These are phyloP conservation scores for Sclerotinia sclerotiorum DNA, from an alignment of 2,329 filamentous ascomycete genomes.

Conservation along the genomic window DNA sequence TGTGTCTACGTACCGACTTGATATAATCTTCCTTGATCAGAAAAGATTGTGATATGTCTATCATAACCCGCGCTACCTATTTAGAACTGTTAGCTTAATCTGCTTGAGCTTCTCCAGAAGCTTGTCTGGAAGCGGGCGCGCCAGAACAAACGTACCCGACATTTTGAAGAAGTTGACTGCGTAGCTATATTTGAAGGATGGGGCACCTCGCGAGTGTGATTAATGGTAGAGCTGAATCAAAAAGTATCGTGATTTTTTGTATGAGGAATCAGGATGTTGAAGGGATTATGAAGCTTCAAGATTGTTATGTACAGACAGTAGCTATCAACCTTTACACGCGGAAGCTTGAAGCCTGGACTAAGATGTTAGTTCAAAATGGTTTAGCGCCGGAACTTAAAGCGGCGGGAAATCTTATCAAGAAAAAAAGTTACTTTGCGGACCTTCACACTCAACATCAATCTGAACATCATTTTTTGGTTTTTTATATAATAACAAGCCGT, in stretches of 20 bases:
- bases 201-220: background rate
- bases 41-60: conserved; percentile 99
- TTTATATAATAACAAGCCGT: background rate
- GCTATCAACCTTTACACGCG: conserved; percentile 22
- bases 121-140: conserved; percentile 22
- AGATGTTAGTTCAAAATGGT: conserved; percentile 15
- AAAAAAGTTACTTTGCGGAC: conserved; percentile 22
- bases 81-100: conserved; percentile 34
- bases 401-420: conserved; percentile 21
- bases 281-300: conserved; percentile 19
- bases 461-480: conserved; percentile 1
- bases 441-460: conserved; percentile 18
- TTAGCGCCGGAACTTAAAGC: conserved; percentile 20
- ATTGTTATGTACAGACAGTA: conserved; percentile 17
- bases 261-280: conserved; percentile 2
- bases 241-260: background rate
- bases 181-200: background rate
- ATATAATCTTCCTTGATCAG: conserved; percentile 95
- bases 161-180: conserved; percentile 35
- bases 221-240: background rate
- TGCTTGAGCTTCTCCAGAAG: conserved; percentile 20
- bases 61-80: conserved; percentile 87
- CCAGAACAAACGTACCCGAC: conserved; percentile 42
- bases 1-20: conserved; percentile 82
- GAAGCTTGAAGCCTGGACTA: conserved; percentile 24